Evolutionary conservation across 108 stramenopile genomes (phyloP), one percentile per base, ranked within the genome.

Genomic region (Cyclotella kingstonii): DNA sequence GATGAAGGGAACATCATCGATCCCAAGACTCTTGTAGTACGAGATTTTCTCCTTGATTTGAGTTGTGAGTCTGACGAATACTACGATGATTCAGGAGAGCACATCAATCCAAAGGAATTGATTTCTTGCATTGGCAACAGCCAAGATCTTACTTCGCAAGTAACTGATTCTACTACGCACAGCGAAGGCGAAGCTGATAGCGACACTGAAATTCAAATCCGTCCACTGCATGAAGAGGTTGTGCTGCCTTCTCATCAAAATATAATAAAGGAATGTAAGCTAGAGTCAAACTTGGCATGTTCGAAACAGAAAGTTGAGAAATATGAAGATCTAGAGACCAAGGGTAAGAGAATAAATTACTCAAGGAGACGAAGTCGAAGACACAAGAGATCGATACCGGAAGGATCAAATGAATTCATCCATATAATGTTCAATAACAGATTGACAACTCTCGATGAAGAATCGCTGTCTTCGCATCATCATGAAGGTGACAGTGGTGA

Each of bases 1-100:
- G 65, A 66, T 25, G 54, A 66, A 26, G 65, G 65, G 11, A 66
- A 66, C 25, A 66, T 66, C 29, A 66, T 66, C 18, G 65, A 66
- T 28, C 65, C 65, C 0, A 66, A 66, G 42, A 66, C 54, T 18
- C 54, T 66, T 14, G 65, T 66, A 10, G 45, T 54, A 10, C 39
- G 46, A 48, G 65, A 66, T 31, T 56, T 40, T 44, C 39, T 56
- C 34, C 45, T 56, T 11, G 65, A 56, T 40, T 45, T 66, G 11
- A 55, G 65, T 27, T 54, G 54, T n/a, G 54, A 56, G 38, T 56
- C 33, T 15, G 54, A 55, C 38, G 65, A 66, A 42, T 45, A 55
- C n/a, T 54, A 47, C 59, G 59, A 60, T 35, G 53, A 48, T 45
- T 54, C 64, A 35, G 44, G 54, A 26, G 35, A 55, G 17, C 54